Evolutionary conservation across 805 yeast species (phyloP), one percentile per base, ranked within the genome.

Genomic region (Yarrowia osloensis): DNA sequence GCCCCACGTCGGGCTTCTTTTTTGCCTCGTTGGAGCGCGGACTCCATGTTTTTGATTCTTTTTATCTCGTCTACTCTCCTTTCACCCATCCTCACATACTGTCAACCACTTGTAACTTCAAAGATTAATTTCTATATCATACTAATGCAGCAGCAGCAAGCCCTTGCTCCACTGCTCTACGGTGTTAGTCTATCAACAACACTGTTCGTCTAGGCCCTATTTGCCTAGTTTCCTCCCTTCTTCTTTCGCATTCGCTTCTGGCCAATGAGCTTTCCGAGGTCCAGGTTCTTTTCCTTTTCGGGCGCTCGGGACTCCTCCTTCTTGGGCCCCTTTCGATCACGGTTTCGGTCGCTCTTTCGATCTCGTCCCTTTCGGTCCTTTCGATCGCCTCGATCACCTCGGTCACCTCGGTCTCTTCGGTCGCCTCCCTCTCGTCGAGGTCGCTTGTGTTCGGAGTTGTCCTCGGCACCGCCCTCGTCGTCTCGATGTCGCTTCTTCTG

Each of bases 201-300:
- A 49, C 54, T 12, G 4, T 26, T 5, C n/a, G 22, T n/a, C 7
- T 28, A 13, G 6, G 7, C 19, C 15, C 1, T 15, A 31, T 13
- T 31, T 31, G 35, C 24, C 19, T 57, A 57, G 37, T 57, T 57
- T 28, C 63, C 63, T 12, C 63, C 52, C 61, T 63, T 57, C 69
- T 70, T 71, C 72, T 73, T 75, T 65, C 68, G 59, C 69, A 71
- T 74, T 37, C 79, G 74, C 73, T 76, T 77, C 67, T 75, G 72
- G 22, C 79, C 78, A 61, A 77, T 73, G 19, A 73, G 69, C 33
- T 70, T 67, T 3, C 63, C 63, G n/a, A 71, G 59, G 71, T 73
- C 44, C 35, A 35, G 61, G 66, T 67, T 66, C 55, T 69, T 70
- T 13, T 69, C 70, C 11, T 70, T 70, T 4, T 67, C 67, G 12